Percentiles rank a stretch among this genome's conserved stretches.
phyloP scores from a whole-genome alignment of 768 basidiomycete genomes.

The Rhizopogon salebrosus region DNA sequence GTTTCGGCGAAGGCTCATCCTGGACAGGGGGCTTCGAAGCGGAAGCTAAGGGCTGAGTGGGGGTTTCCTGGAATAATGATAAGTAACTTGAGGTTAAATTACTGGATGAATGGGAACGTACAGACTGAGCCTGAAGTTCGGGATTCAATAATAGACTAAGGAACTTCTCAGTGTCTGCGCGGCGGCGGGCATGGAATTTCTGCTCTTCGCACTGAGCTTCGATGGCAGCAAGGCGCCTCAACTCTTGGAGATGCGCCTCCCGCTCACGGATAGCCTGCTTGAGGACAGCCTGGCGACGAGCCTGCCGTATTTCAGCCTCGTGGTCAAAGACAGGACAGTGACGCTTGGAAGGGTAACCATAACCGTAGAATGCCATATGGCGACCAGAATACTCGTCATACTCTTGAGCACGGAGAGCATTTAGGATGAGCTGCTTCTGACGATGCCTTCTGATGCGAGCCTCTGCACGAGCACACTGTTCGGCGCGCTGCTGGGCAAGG shows the following conservation, averaged over 20 bases:
- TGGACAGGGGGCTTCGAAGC: neutral
- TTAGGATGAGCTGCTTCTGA: conserved; percentile 1
- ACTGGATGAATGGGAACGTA: neutral
- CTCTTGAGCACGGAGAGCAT: neutral
- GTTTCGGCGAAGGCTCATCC: neutral
- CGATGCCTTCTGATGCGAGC: neutral
- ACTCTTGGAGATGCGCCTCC: neutral
- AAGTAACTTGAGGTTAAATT: neutral
- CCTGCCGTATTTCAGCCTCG: neutral
- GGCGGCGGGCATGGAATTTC: neutral
- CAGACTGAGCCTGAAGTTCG: neutral
- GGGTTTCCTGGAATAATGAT: neutral
- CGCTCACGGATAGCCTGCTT: neutral
- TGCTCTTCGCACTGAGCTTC: neutral
- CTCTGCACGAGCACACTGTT: conserved; percentile 2
- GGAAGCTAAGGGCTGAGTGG: neutral
- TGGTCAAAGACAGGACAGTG: neutral
- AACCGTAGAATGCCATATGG: neutral
- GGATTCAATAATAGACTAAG: neutral
- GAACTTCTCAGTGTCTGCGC: neutral
- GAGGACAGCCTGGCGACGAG: neutral
- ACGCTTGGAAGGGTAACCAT: neutral
- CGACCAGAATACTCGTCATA: neutral
- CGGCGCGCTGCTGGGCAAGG: conserved; percentile 24
- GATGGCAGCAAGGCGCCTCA: neutral